Percentiles rank a stretch among this genome's conserved stretches.
phyloP scores from a whole-genome alignment of 1,284 basidiomycete species.

The Naganishia sp. region DNA sequence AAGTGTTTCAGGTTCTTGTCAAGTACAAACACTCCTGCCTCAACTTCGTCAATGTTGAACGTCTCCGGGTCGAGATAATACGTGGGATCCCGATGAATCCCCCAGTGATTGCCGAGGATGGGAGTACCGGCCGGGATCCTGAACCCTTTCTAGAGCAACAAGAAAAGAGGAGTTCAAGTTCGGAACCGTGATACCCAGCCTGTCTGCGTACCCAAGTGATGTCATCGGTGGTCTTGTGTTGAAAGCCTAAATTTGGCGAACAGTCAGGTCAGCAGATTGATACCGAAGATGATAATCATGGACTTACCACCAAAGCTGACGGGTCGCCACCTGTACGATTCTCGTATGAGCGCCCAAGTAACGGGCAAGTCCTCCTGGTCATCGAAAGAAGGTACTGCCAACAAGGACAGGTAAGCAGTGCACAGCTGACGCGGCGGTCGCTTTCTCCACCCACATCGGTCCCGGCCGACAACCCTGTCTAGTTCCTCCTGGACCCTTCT shows the following conservation, averaged over 20 bases:
- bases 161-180: background rate
- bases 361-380: slow-evolving; percentile 24
- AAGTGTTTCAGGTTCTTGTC: slow-evolving; percentile 36
- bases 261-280: too few relatives aligned
- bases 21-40: slow-evolving; percentile 29
- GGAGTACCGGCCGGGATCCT: slow-evolving; percentile 26
- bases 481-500: slow-evolving; percentile 63
- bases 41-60: slow-evolving; percentile 35
- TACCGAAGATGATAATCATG: too few relatives aligned
- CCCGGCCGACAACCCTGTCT: slow-evolving; percentile 55
- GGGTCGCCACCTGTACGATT: slow-evolving; percentile 36
- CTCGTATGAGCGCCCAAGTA: slow-evolving; percentile 34
- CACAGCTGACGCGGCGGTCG: background rate
- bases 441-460: slow-evolving; percentile 12
- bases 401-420: too few relatives aligned
- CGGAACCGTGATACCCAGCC: background rate
- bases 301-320: slow-evolving; percentile 32
- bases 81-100: slow-evolving; percentile 38
- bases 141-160: slow-evolving; percentile 13
- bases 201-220: slow-evolving; percentile 12
- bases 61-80: slow-evolving; percentile 39
- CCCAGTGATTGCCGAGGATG: slow-evolving; percentile 35
- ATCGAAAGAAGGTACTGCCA: slow-evolving; percentile 28
- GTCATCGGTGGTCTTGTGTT: slow-evolving; percentile 30
- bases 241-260: slow-evolving; percentile 25